Conservation (phyloP, 1,139 yeast genomes). For the Saccharomycopsis hybrid region DNA sequence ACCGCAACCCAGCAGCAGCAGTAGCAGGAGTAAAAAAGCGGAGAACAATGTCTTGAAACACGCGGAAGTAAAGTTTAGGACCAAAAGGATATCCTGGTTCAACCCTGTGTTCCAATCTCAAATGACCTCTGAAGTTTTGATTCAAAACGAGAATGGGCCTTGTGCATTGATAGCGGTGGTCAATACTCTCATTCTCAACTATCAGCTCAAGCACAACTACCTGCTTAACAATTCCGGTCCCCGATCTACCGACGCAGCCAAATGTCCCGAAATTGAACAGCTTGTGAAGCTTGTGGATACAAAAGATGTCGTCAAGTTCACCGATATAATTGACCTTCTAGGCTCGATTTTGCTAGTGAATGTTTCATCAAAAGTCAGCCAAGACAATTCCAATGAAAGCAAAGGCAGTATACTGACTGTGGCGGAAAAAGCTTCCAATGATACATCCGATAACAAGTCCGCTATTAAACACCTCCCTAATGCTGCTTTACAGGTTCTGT, state of each 20-base stretch:
- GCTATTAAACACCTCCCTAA: background rate
- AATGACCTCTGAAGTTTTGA: conserved; percentile 41
- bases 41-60: background rate
- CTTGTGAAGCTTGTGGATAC: conserved; percentile 11
- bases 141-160: conserved; percentile 83
- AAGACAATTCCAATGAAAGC: background rate
- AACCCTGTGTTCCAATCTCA: conserved; percentile 7
- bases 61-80: conserved; percentile 8
- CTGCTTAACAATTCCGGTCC: background rate
- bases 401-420: background rate
- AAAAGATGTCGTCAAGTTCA: conserved; percentile 21
- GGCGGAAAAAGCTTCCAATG: background rate
- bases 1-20: background rate
- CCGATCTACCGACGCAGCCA: background rate
- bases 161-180: conserved; percentile 82
- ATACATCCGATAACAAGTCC: too few relatives aligned
- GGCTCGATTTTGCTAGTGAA: conserved; percentile 10
- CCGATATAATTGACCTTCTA: conserved; percentile 7
- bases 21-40: background rate
- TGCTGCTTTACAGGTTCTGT: background rate
- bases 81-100: conserved; percentile 19
- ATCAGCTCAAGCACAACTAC: conserved; percentile 8
- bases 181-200: conserved; percentile 47
- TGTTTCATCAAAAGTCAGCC: background rate
- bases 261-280: conserved; percentile 5